A percentile compares a stretch with the other conserved stretches of the same genome.
Conservation (phyloP, 2,329 filamentous ascomycete genomes). For the Raffaelea arxii region DNA sequence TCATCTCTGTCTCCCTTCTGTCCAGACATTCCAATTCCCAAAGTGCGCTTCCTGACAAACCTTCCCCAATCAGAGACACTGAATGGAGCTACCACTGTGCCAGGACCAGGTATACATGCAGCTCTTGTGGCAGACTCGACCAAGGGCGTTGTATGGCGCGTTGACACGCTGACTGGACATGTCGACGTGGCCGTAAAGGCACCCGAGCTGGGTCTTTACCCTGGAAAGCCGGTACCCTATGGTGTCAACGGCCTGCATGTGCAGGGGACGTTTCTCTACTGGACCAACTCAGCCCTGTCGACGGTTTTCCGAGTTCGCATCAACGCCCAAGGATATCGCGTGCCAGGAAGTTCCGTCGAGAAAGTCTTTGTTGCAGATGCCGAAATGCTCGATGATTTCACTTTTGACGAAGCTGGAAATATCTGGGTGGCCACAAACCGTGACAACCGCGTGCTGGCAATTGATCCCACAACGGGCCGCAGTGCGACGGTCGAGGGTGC, state of each 20-base stretch:
- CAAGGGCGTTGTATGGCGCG: slow-evolving; percentile 15
- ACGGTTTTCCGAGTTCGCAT: slow-evolving; percentile 14
- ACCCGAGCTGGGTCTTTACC: slow-evolving; percentile 19
- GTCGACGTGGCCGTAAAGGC: slow-evolving; percentile 12
- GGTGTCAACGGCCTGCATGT: slow-evolving; percentile 29
- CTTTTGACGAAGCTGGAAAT: slow-evolving; percentile 6
- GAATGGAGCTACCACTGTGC: slow-evolving; percentile 14
- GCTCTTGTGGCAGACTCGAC: slow-evolving; percentile 17
- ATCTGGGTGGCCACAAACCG: slow-evolving; percentile 12
- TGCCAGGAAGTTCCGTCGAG: no score
- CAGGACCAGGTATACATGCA: slow-evolving; percentile 4
- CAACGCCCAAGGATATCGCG: slow-evolving; percentile 3
- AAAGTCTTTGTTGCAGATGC: no score
- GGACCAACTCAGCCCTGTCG: slow-evolving; percentile 33
- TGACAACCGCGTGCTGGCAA: slow-evolving; percentile 8
- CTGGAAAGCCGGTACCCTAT: slow-evolving; percentile 26
- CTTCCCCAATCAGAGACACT: slow-evolving; percentile 14
- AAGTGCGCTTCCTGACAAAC: slow-evolving; percentile 8
- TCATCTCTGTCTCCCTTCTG: no score
- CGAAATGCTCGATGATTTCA: slow-evolving; percentile 14
- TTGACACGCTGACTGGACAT: slow-evolving; percentile 15
- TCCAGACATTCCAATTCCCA: background rate
- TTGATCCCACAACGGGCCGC: slow-evolving; percentile 5
- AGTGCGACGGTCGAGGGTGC: slow-evolving; percentile 3
- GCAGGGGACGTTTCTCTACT: slow-evolving; percentile 33